These are phyloP conservation scores for Suhomyces ambrosiae DNA, from an alignment of 1,139 yeast genomes.

Conservation along the genomic window DNA sequence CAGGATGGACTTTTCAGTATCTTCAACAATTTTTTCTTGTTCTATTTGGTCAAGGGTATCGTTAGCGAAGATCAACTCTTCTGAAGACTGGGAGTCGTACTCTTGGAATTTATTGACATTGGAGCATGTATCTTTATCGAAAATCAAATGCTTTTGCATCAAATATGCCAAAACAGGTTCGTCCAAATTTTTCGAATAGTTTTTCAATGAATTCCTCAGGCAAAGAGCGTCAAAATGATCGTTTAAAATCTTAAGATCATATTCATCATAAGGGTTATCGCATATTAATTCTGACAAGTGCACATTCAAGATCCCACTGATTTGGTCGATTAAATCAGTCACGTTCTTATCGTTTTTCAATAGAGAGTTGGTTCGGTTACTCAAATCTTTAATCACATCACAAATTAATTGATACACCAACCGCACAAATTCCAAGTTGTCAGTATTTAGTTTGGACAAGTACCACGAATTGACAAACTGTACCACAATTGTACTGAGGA, in stretches of 20 bases:
- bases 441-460: slow-evolving; percentile 40
- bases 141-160: slow-evolving; percentile 19
- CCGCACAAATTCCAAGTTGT: slow-evolving; percentile 37
- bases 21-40: neutral
- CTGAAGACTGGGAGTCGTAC: slow-evolving; percentile 1
- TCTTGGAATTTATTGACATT: neutral
- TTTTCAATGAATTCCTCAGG: slow-evolving; percentile 7
- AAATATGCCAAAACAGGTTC: slow-evolving; percentile 10
- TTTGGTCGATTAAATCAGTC: slow-evolving; percentile 27
- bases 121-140: slow-evolving; percentile 6
- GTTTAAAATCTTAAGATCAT: slow-evolving; percentile 11
- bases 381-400: slow-evolving; percentile 30
- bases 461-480: slow-evolving; percentile 46
- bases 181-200: slow-evolving; percentile 2
- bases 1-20: slow-evolving; percentile 1
- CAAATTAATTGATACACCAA: slow-evolving; percentile 34
- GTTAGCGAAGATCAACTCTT: slow-evolving; percentile 8
- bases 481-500: slow-evolving; percentile 36
- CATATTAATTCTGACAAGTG: slow-evolving; percentile 29
- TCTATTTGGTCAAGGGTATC: slow-evolving; percentile 9
- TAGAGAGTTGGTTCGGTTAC: slow-evolving; percentile 22
- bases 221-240: slow-evolving; percentile 2
- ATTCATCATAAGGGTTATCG: slow-evolving; percentile 3
- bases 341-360: slow-evolving; percentile 16
- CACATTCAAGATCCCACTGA: slow-evolving; percentile 28